These are phyloP conservation scores for Capsicum baccatum DNA, from an alignment of 257 asterid genomes.

Conservation along the genomic window DNA sequence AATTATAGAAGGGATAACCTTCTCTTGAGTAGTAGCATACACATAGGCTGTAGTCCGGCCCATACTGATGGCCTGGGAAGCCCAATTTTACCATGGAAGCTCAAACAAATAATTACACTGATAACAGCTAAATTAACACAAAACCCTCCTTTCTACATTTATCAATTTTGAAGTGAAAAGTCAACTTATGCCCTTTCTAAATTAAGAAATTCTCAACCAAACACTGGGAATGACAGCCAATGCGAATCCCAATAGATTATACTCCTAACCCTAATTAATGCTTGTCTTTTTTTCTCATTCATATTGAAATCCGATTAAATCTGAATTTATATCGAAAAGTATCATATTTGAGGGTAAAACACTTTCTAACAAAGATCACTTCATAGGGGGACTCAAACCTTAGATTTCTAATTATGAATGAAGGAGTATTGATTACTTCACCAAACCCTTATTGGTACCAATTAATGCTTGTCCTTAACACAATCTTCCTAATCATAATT, in stretches of 20 bases:
- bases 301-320: no score
- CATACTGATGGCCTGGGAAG: neutral
- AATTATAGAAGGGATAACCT: no score
- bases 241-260: neutral
- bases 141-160: neutral
- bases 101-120: neutral
- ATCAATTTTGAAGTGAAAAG: neutral
- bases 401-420: no score
- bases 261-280: neutral
- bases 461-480: neutral
- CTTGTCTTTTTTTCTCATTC: neutral
- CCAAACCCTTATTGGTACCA: no score
- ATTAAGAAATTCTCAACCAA: neutral
- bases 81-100: neutral
- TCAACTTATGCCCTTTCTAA: neutral
- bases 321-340: no score
- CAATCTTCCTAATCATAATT: neutral
- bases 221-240: conserved; percentile 18
- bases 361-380: no score
- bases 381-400: no score
- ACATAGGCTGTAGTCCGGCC: neutral
- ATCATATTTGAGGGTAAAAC: no score
- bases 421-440: no score
- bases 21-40: no score
- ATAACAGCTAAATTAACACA: no score